A percentile compares a stretch with the other conserved stretches of the same genome.
Conservation (phyloP, 2,329 filamentous ascomycete species). For the Microdochium bolleyi region DNA sequence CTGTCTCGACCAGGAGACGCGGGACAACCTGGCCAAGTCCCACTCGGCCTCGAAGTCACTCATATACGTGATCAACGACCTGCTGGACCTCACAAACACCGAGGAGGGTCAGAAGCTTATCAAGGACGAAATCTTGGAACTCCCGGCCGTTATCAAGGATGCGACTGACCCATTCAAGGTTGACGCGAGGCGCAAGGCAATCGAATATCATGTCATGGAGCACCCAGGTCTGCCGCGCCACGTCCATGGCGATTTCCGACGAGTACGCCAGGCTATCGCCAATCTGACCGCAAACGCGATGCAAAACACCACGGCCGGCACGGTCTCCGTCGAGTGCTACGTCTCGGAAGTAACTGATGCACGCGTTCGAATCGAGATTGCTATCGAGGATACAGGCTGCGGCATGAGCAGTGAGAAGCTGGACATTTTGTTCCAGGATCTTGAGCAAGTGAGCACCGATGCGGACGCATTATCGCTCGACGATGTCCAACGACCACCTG, state of each 20-base stretch:
- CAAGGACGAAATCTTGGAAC: slow-evolving; percentile 73
- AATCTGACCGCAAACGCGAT: slow-evolving; percentile 83
- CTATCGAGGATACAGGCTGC: slow-evolving; percentile 65
- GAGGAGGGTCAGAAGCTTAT: slow-evolving; percentile 74
- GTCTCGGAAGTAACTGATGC: slow-evolving; percentile 43
- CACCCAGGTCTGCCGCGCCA: slow-evolving; percentile 60
- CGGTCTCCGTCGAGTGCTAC: slow-evolving; percentile 63
- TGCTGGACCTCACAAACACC: slow-evolving; percentile 80
- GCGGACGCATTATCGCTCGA: slow-evolving; percentile 20
- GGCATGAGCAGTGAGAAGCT: slow-evolving; percentile 53
- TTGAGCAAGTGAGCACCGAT: slow-evolving; percentile 49
- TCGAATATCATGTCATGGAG: slow-evolving; percentile 60
- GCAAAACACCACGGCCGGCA: slow-evolving; percentile 63
- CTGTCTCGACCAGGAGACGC: slow-evolving; percentile 67
- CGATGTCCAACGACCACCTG: slow-evolving; percentile 16
- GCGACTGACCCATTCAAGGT: slow-evolving; percentile 66
- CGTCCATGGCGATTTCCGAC: slow-evolving; percentile 72
- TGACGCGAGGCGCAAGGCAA: slow-evolving; percentile 68
- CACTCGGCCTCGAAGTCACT: slow-evolving; percentile 88
- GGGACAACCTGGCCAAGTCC: slow-evolving; percentile 76
- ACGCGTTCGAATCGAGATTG: slow-evolving; percentile 63
- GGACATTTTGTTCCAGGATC: slow-evolving; percentile 48
- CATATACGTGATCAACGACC: slow-evolving; percentile 90
- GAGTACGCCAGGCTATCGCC: slow-evolving; percentile 73
- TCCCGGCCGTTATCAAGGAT: slow-evolving; percentile 64